A percentile compares a stretch with the other conserved stretches of the same genome.
Evolutionary conservation across 768 basidiomycete species (phyloP).

Genomic region (Dioszegia crocea): DNA sequence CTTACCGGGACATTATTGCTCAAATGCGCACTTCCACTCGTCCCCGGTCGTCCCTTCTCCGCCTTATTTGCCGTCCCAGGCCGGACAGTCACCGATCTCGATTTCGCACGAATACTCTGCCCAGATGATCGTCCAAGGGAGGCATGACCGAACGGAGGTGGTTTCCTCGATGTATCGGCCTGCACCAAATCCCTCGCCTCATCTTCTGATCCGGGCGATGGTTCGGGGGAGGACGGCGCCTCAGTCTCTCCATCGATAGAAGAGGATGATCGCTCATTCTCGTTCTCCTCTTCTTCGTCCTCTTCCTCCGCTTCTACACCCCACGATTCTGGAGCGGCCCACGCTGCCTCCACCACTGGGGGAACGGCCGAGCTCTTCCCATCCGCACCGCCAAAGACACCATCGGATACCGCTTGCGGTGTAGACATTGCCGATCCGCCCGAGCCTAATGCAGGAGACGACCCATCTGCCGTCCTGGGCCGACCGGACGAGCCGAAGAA

Average conservation of each 20-base stretch:
- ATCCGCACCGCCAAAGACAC: not conserved
- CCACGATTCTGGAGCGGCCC: conserved; percentile 55
- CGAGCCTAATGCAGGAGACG: not conserved
- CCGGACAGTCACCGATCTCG: conserved; percentile 16
- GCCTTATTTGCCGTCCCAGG: conserved; percentile 29
- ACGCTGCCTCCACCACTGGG: conserved; percentile 50
- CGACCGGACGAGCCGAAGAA: conserved; percentile 23
- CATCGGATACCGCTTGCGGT: not conserved
- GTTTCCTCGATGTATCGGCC: conserved; percentile 5
- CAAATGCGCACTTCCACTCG: conserved; percentile 26
- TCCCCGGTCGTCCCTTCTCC: conserved; percentile 37
- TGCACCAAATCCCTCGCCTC: not conserved
- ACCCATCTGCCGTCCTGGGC: not conserved
- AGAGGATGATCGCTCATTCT: conserved; percentile 8
- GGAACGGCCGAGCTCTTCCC: conserved; percentile 6
- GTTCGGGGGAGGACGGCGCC: conserved; percentile 7
- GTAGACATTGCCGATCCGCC: conserved; percentile 5
- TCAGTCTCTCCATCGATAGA: conserved; percentile 13
- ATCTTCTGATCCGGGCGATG: not conserved
- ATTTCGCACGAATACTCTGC: conserved; percentile 15
- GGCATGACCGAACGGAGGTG: conserved; percentile 42
- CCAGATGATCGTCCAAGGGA: conserved; percentile 19
- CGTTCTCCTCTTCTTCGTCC: conserved; percentile 15
- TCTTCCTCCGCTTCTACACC: conserved; percentile 52
- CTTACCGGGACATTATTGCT: conserved; percentile 23